Evolutionary conservation across 2,329 filamentous ascomycete genomes (phyloP), one percentile per base, ranked within the genome.

Genomic region (Akanthomyces lecanii): DNA sequence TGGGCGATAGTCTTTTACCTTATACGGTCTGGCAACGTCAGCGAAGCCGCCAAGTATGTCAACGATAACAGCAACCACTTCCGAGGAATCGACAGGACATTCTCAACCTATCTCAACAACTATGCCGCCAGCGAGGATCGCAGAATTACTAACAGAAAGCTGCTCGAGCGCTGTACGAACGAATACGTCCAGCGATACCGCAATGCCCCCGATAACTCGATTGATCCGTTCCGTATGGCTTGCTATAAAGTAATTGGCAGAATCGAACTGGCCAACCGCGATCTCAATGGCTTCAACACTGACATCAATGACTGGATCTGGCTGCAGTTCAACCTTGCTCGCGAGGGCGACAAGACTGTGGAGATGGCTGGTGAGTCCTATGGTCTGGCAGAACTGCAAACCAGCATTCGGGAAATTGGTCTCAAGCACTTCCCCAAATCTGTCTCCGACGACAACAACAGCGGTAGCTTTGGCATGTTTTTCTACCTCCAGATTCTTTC

Each of bases 171-270:
- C 66, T 96, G 96, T 76, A 90, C 90, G 68, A 91, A 90, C 66
- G 93, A 97, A 72, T 97, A 96, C 75, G 89, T 89, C 58, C 91
- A 96, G 73, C 88, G 92, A 52, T 85, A 88, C 30, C 89, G 91
- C 67, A 91, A 96, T 70, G 91, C 91, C 0, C 90, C 91, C 0
- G 91, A 95, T 64, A 89, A 93, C 72, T 90, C 91, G 1, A 87
- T 96, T 66, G 95, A 99, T 73, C 95, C 95, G 30, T 99, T 96
- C 79, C 88, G 92, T 61, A 93, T 97, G 87, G 93, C 94, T 54
- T 97, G 95, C 75, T 98, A 98, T 82, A 98, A 99, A 81, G 88
- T 99, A 65, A 89, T 99, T 69, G 95, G 96, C 52, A 92, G 87
- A 52, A 89, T 87, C 68, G 87, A 89, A 69, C 77, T 90, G 30